Percentiles rank a stretch among this genome's conserved stretches.
These are phyloP conservation scores for Byssothecium circinans DNA, from an alignment of 2,329 filamentous ascomycete genomes.

Conservation along the genomic window DNA sequence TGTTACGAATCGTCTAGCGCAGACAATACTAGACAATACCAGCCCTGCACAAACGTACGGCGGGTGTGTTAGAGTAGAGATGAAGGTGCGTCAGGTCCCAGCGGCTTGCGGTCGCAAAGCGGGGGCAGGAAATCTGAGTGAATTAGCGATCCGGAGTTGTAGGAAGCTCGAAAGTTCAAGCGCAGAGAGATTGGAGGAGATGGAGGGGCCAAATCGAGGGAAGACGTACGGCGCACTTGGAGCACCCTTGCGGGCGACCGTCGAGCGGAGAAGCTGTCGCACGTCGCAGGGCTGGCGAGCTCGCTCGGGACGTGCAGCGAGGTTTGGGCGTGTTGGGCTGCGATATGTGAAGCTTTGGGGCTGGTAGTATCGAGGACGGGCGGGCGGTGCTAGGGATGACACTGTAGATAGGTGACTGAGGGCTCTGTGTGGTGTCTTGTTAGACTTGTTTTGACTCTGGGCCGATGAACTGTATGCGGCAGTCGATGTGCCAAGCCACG, in stretches of 20 bases:
- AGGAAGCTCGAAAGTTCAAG: background rate
- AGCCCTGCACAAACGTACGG: constrained; percentile 12
- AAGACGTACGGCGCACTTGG: constrained; percentile 3
- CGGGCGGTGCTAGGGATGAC: too few species aligned
- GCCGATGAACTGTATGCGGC: too few species aligned
- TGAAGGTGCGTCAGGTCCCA: constrained; percentile 9
- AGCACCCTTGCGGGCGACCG: constrained; percentile 19
- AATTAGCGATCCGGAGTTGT: background rate
- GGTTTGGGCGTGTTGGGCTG: background rate
- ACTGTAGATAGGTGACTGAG: too few species aligned
- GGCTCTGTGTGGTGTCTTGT: too few species aligned
- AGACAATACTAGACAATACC: constrained; percentile 14
- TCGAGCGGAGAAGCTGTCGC: constrained; percentile 13
- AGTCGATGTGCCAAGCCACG: too few species aligned
- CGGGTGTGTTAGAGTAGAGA: constrained; percentile 9
- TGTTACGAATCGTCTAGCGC: constrained; percentile 19
- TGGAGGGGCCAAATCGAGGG: constrained; percentile 3
- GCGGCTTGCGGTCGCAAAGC: constrained; percentile 2
- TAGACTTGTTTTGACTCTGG: too few species aligned
- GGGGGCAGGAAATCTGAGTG: constrained; percentile 1
- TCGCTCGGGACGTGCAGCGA: background rate
- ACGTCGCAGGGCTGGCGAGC: constrained; percentile 8
- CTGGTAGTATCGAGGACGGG: too few species aligned
- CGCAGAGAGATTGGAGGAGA: constrained; percentile 2
- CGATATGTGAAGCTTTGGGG: background rate